Evolutionary conservation across 805 yeast species (phyloP).

Genomic region (Lachancea thermotolerans): DNA sequence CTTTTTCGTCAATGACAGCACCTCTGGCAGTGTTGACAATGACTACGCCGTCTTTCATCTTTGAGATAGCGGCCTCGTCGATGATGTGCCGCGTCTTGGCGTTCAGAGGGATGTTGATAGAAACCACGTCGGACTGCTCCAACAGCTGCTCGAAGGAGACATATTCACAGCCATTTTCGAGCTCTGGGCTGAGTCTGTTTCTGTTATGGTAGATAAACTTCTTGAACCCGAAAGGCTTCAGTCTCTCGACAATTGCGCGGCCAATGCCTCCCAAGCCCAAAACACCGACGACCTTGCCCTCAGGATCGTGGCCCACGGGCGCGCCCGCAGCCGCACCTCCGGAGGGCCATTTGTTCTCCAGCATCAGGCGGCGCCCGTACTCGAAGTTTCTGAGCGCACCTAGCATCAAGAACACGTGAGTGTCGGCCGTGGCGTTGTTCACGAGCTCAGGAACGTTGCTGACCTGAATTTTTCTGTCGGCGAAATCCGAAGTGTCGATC

Average conservation of each 20-base stretch:
- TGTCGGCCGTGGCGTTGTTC: slow-evolving; percentile 65
- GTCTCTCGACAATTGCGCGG: slow-evolving; percentile 64
- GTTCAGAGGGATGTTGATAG: slow-evolving; percentile 75
- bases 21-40: slow-evolving; percentile 85
- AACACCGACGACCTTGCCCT: slow-evolving; percentile 69
- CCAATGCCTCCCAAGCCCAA: slow-evolving; percentile 91
- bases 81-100: slow-evolving; percentile 62
- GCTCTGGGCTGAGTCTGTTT: slow-evolving; percentile 46
- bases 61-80: slow-evolving; percentile 49
- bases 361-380: slow-evolving; percentile 46
- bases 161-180: slow-evolving; percentile 66
- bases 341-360: slow-evolving; percentile 56
- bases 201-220: slow-evolving; percentile 72
- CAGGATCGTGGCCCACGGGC: slow-evolving; percentile 67
- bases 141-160: slow-evolving; percentile 66
- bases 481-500: slow-evolving; percentile 49
- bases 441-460: slow-evolving; percentile 62
- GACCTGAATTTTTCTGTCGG: slow-evolving; percentile 50
- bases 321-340: slow-evolving; percentile 50
- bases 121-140: slow-evolving; percentile 56
- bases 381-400: slow-evolving; percentile 66
- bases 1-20: slow-evolving; percentile 64
- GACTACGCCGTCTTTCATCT: slow-evolving; percentile 75
- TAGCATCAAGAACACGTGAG: slow-evolving; percentile 55
- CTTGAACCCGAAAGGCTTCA: slow-evolving; percentile 69